phyloP scores from a whole-genome alignment of 139 green algal genomes.

The Tetradesmus lagerheimii region DNA sequence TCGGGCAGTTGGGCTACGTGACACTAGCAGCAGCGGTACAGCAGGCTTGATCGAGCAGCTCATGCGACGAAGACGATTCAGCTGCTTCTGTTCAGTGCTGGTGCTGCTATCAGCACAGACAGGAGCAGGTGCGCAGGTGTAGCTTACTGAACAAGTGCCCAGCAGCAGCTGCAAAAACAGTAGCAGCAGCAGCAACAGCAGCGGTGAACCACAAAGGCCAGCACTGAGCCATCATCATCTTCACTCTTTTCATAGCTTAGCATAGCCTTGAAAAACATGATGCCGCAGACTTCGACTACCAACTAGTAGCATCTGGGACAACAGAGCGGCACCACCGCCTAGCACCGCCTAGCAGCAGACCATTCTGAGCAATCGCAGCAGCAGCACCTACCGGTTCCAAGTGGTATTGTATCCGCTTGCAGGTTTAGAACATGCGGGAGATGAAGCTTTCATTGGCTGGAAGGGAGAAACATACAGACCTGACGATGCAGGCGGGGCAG shows the following conservation, averaged over 20 bases:
- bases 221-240: no score
- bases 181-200: neutral
- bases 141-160: neutral
- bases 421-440: neutral
- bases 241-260: no score
- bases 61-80: neutral
- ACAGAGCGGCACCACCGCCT: no score
- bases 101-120: neutral
- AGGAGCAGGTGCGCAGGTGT: neutral
- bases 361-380: neutral
- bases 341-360: neutral
- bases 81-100: neutral
- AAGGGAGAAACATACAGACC: conserved; percentile 48
- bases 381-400: neutral
- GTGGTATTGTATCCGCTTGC: neutral
- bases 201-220: neutral
- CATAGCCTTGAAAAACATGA: neutral
- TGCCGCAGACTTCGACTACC: neutral
- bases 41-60: neutral
- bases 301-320: no score
- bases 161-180: neutral
- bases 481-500: conserved; percentile 1
- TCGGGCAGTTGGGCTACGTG: neutral
- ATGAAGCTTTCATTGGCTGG: conserved; percentile 51
- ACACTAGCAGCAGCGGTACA: neutral